Evolutionary conservation across 2,329 filamentous ascomycete species (phyloP).

Genomic region (Curvularia hawaiiensis): DNA sequence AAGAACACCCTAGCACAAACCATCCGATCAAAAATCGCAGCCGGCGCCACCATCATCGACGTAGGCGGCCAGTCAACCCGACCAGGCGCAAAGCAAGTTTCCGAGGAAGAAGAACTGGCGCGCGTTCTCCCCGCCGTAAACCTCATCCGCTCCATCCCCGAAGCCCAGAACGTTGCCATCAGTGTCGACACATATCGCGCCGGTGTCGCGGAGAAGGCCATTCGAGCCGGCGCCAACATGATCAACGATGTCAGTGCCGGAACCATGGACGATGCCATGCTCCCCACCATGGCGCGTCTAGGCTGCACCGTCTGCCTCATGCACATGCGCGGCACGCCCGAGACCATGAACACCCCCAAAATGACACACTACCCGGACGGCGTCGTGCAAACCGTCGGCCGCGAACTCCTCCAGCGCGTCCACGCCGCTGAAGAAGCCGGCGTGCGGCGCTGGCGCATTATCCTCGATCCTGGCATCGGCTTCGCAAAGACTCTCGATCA

Average conservation of each 20-base stretch:
- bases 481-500: conserved; percentile 86
- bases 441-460: conserved; percentile 88
- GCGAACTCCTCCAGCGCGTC: conserved; percentile 73
- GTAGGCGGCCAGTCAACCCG: conserved; percentile 93
- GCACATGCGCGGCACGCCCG: conserved; percentile 91
- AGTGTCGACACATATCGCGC: conserved; percentile 95
- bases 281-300: conserved; percentile 75
- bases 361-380: conserved; percentile 68
- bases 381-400: conserved; percentile 67
- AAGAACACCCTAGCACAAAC: conserved; percentile 59
- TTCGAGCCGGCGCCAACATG: conserved; percentile 82
- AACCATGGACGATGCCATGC: conserved; percentile 77
- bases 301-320: conserved; percentile 83
- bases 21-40: conserved; percentile 65
- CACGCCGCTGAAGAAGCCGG: conserved; percentile 79
- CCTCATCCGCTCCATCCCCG: conserved; percentile 70
- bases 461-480: conserved; percentile 91
- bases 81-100: conserved; percentile 72
- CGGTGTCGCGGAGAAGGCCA: conserved; percentile 75
- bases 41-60: conserved; percentile 84
- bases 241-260: conserved; percentile 95
- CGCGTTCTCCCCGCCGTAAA: conserved; percentile 81
- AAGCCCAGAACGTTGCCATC: conserved; percentile 69
- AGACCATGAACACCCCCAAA: conserved; percentile 70
- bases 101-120: conserved; percentile 72